A percentile compares a stretch with the other conserved stretches of the same genome.
Evolutionary conservation across 75 land plant genomes (phyloP).

Genomic region (Cupressus sempervirens): DNA sequence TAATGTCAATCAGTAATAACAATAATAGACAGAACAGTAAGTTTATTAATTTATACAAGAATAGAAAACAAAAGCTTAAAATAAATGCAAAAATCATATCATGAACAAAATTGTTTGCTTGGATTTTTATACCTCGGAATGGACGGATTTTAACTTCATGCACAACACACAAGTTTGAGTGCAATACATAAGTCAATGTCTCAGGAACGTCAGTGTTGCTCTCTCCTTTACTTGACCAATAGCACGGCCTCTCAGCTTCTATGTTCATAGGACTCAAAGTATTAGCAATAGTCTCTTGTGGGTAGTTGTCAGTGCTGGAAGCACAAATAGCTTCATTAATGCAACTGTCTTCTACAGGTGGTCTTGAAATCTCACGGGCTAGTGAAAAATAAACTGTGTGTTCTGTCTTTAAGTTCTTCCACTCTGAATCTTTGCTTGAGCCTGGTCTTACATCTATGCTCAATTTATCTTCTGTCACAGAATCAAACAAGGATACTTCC

Average conservation of each 20-base stretch:
- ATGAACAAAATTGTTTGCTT: neutral
- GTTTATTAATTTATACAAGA: neutral
- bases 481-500: neutral
- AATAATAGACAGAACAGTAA: neutral
- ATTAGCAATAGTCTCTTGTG: slow-evolving; percentile 29
- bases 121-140: slow-evolving; percentile 22
- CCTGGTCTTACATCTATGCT: neutral
- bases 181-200: slow-evolving; percentile 34
- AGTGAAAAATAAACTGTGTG: slow-evolving; percentile 15
- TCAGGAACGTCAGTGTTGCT: slow-evolving; percentile 19
- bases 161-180: slow-evolving; percentile 31
- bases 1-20: neutral
- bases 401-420: neutral
- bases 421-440: neutral
- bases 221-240: slow-evolving; percentile 49
- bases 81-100: neutral
- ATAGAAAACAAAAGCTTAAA: neutral
- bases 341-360: slow-evolving; percentile 18
- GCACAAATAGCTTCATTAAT: slow-evolving; percentile 34
- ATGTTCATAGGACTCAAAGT: slow-evolving; percentile 25
- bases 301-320: slow-evolving; percentile 47
- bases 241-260: slow-evolving; percentile 20
- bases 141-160: slow-evolving; percentile 38
- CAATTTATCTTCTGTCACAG: neutral
- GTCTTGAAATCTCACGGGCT: slow-evolving; percentile 9